These are phyloP conservation scores for Auricularia heimuer DNA, from an alignment of 768 basidiomycete species.

Conservation along the genomic window DNA sequence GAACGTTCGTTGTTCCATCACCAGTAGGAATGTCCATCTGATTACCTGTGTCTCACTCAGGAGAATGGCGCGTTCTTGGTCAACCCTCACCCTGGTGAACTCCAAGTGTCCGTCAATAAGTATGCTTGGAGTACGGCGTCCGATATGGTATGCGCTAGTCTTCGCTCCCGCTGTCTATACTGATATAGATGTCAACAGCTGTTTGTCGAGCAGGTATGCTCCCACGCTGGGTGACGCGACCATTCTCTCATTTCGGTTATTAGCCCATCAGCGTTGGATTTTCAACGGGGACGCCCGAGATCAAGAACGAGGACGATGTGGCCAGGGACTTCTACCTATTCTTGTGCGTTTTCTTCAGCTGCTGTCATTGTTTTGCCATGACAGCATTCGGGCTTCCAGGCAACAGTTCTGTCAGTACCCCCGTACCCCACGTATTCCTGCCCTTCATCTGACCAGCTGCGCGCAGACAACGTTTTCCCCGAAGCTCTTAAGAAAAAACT, in stretches of 20 bases:
- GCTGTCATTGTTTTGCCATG: too few relatives aligned
- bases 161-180: not conserved
- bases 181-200: not conserved
- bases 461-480: constrained; percentile 6
- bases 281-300: not conserved
- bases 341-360: constrained; percentile 2
- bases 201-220: constrained; percentile 5
- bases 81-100: constrained; percentile 4
- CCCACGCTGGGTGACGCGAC: not conserved
- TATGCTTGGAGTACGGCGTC: constrained; percentile 5
- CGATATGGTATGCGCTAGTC: constrained; percentile 1
- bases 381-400: too few relatives aligned
- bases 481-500: constrained; percentile 7
- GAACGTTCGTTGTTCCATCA: not conserved
- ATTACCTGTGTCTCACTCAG: too few relatives aligned
- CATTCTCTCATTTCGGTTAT: not conserved
- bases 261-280: constrained; percentile 5
- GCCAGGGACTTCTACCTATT: constrained; percentile 12
- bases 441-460: too few relatives aligned
- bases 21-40: too few relatives aligned
- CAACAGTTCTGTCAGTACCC: constrained; percentile 2
- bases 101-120: not conserved
- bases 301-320: constrained; percentile 6
- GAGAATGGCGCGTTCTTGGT: constrained; percentile 9
- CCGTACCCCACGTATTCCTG: too few relatives aligned